A percentile compares a stretch with the other conserved stretches of the same genome.
phyloP scores from a whole-genome alignment of 2,329 filamentous ascomycete genomes.

The Cercospora nicotianae region DNA sequence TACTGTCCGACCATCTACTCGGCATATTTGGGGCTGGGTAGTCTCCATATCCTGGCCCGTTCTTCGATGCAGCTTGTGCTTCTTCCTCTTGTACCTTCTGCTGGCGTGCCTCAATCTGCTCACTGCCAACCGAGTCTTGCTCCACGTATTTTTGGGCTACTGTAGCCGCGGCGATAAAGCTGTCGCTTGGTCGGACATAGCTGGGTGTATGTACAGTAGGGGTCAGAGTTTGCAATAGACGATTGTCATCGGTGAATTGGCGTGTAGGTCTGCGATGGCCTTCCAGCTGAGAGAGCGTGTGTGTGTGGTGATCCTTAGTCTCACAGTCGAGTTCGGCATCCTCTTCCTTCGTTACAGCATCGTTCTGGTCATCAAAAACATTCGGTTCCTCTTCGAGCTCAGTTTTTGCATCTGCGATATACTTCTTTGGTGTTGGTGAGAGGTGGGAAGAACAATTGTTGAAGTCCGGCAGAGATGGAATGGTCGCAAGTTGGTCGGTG shows the following conservation, averaged over 20 bases:
- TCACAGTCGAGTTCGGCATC: constrained; percentile 1
- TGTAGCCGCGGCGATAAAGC: constrained; percentile 6
- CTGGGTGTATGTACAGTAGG: neutral
- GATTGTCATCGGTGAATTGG: constrained; percentile 5
- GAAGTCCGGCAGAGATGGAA: constrained; percentile 26
- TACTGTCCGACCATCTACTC: constrained; percentile 36
- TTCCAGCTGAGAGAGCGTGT: constrained; percentile 13
- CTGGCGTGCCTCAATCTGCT: neutral
- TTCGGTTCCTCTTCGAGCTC: neutral
- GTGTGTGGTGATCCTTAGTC: constrained; percentile 15
- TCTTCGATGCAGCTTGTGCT: neutral
- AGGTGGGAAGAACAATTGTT: neutral
- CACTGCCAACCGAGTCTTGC: constrained; percentile 3
- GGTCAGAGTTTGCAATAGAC: constrained; percentile 6
- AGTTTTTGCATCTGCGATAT: neutral
- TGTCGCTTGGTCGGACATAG: neutral
- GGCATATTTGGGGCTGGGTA: neutral
- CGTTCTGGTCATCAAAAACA: neutral
- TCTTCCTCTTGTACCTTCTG: neutral
- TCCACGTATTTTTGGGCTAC: constrained; percentile 4
- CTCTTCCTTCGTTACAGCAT: neutral
- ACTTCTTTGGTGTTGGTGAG: neutral
- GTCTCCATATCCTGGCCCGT: neutral
- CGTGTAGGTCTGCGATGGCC: constrained; percentile 4
- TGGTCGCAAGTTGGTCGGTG: constrained; percentile 31